phyloP scores from a whole-genome alignment of 495 filamentous ascomycete genomes.

The Saxophila tyrrhenica region DNA sequence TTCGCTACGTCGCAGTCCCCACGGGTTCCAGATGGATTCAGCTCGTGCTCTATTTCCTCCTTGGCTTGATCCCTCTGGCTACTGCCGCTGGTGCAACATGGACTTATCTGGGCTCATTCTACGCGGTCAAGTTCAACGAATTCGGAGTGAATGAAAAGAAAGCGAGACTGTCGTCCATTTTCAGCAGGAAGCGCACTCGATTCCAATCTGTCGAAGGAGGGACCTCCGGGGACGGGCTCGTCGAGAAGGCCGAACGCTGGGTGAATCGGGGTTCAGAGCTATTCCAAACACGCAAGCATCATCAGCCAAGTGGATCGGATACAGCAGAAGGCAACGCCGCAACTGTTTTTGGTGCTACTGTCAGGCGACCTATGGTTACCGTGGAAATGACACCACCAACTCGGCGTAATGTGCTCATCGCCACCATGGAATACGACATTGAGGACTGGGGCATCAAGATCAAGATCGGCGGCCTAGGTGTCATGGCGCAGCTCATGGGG shows the following conservation, averaged over 20 bases:
- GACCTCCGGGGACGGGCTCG: neutral
- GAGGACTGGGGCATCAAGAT: slow-evolving; percentile 61
- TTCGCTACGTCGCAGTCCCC: slow-evolving; percentile 43
- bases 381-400: neutral
- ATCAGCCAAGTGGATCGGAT: neutral
- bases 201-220: neutral
- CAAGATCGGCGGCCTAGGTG: slow-evolving; percentile 61
- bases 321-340: neutral
- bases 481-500: slow-evolving; percentile 56
- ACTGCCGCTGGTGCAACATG: slow-evolving; percentile 41
- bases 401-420: slow-evolving; percentile 48
- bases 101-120: slow-evolving; percentile 54
- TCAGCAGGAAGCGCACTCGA: neutral
- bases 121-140: slow-evolving; percentile 59
- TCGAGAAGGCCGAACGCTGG: neutral
- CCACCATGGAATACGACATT: slow-evolving; percentile 63
- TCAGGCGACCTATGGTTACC: slow-evolving; percentile 10
- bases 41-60: slow-evolving; percentile 44
- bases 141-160: slow-evolving; percentile 37
- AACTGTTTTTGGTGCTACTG: neutral
- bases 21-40: slow-evolving; percentile 44
- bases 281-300: neutral
- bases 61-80: slow-evolving; percentile 43
- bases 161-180: neutral
- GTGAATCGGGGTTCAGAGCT: neutral